Evolutionary conservation across 441 rosid genomes (phyloP).

Genomic region (Gossypium gossypioides): DNA sequence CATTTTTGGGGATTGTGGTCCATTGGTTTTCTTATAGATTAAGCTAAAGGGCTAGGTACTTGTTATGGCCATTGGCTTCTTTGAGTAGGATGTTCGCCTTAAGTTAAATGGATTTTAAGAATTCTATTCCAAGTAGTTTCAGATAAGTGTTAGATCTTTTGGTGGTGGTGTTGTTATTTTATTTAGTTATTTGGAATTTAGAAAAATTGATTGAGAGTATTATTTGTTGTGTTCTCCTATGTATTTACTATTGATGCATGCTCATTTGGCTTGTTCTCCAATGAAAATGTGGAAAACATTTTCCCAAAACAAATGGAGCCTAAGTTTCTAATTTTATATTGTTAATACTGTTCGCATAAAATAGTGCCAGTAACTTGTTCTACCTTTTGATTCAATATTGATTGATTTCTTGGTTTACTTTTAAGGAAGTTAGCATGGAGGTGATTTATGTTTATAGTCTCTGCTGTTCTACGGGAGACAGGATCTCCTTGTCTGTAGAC

Average conservation of each 20-base stretch:
- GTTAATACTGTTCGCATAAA: background rate
- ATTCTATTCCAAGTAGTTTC: background rate
- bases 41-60: background rate
- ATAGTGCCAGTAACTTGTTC: background rate
- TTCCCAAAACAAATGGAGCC: background rate
- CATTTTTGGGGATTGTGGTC: constrained; percentile 3
- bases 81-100: background rate
- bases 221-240: background rate
- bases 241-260: background rate
- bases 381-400: constrained; percentile 8
- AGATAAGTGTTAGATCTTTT: background rate
- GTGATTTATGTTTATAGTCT: constrained; percentile 45
- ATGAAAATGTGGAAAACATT: background rate
- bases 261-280: background rate
- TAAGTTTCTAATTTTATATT: background rate
- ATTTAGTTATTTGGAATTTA: background rate
- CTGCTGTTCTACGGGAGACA: constrained; percentile 39
- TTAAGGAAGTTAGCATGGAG: constrained; percentile 54
- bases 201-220: background rate
- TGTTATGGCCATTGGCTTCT: background rate
- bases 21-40: background rate
- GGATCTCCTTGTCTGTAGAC: constrained; percentile 36
- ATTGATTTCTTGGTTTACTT: constrained; percentile 13
- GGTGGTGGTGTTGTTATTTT: background rate
- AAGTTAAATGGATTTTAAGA: background rate